Evolutionary conservation across 352 stramenopile species (phyloP), one percentile per base, ranked within the genome.

Genomic region (Phytopythium sindhum): DNA sequence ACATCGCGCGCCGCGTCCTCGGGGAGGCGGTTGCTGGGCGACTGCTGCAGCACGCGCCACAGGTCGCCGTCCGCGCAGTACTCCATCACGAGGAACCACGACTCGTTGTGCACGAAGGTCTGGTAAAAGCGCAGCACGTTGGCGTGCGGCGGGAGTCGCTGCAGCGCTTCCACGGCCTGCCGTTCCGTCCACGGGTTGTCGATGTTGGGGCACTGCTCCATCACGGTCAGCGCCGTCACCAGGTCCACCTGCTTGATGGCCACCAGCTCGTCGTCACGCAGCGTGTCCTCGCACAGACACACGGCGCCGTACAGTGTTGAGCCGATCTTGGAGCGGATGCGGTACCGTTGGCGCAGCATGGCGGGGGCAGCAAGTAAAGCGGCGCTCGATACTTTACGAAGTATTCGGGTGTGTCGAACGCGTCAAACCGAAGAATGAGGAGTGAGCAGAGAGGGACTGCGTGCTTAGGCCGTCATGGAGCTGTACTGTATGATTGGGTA

Each of bases 21-120:
- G 0, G 47, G 28, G 47, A 83, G 35, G 19, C 77, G 67, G 14
- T 57, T 51, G 17, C 67, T 65, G 0, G 67, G 64, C 1, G 60
- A 37, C 31, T n/a, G 28, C 26, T 77, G 64, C 17, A 87, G 57
- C 39, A 58, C 31, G 24, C 64, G 33, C 48, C 80, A 72, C 10
- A 86, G 61, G 47, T 89, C 80, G 33, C 79, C 77, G 29, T 69
- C 73, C 9, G 57, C 52, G 59, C 80, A 86, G 48, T 75, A 71
- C n/a, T 86, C 79, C 66, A 84, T 84, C 28, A 83, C 74, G 9
- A 83, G 60, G 58, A 67, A 77, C 76, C 75, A 81, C n/a, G 62
- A 66, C 26, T 66, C 66, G 23, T 75, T 64, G n/a, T 84, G 67
- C 31, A 84, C 26, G 57, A 88, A 89, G 29, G 80, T 63, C 39